These are phyloP conservation scores for Hericium erinaceus DNA, from an alignment of 768 basidiomycete genomes.

Conservation along the genomic window DNA sequence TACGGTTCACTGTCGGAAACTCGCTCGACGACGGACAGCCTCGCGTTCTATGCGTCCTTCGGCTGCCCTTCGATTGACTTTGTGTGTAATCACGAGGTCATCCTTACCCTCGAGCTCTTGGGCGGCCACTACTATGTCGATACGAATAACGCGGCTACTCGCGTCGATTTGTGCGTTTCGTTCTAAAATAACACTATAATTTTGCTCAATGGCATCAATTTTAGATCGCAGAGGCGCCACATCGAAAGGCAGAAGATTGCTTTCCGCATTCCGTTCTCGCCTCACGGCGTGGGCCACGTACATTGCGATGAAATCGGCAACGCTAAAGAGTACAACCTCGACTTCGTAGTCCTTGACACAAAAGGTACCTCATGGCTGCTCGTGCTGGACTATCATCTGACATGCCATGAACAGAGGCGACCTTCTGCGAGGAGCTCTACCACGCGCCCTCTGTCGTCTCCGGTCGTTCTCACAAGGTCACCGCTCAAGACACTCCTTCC, in stretches of 20 bases:
- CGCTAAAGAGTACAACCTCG: background rate
- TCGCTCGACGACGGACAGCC: slow-evolving; percentile 3
- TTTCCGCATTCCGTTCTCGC: background rate
- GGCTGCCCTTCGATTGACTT: slow-evolving; percentile 10
- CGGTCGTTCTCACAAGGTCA: background rate
- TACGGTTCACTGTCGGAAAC: slow-evolving; percentile 5
- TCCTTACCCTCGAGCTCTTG: slow-evolving; percentile 9
- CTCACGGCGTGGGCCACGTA: background rate
- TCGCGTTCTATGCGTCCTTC: slow-evolving; percentile 13
- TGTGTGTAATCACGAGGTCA: slow-evolving; percentile 16
- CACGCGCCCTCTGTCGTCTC: background rate
- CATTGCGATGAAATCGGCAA: background rate
- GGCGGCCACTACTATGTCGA: slow-evolving; percentile 14
- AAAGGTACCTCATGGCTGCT: background rate
- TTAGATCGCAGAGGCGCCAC: background rate
- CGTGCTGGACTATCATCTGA: background rate
- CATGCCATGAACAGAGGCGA: background rate
- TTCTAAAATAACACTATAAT: background rate
- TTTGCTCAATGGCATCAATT: background rate
- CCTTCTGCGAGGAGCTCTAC: background rate
- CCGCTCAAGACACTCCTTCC: slow-evolving; percentile 1
- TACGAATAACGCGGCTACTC: background rate
- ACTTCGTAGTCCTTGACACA: background rate
- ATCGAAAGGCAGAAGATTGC: background rate
- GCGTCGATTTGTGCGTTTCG: background rate